These are phyloP conservation scores for Hysterium pulicare DNA, from an alignment of 2,329 filamentous ascomycete species.

Conservation along the genomic window DNA sequence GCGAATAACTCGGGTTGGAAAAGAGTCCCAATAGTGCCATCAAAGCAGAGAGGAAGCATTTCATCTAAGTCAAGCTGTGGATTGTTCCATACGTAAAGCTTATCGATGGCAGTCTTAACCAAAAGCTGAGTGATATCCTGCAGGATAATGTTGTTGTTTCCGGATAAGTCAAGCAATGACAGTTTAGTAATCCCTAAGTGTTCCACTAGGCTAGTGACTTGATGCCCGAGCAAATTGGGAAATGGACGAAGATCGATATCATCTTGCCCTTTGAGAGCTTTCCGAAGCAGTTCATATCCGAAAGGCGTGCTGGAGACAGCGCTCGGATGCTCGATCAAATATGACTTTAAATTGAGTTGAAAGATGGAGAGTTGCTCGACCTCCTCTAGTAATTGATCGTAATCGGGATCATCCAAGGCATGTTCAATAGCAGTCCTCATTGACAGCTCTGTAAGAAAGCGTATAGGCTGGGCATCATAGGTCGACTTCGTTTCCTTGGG, in stretches of 20 bases:
- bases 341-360: background rate
- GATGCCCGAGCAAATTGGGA: background rate
- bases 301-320: background rate
- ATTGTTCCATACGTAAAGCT: background rate
- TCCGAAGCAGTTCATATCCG: conserved; percentile 3
- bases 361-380: conserved; percentile 6
- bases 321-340: background rate
- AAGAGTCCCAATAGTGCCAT: background rate
- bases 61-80: background rate
- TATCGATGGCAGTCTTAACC: background rate
- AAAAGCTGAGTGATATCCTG: background rate
- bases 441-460: conserved; percentile 1
- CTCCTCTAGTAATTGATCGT: background rate
- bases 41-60: background rate
- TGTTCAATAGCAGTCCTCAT: conserved; percentile 5
- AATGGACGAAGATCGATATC: conserved; percentile 5
- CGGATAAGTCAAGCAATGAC: background rate
- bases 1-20: background rate
- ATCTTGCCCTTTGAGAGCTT: background rate
- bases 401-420: conserved; percentile 3
- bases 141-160: background rate
- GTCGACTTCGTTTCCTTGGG: background rate
- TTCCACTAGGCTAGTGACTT: background rate
- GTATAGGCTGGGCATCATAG: background rate
- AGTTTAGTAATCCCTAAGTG: background rate